Conservation (phyloP, 495 filamentous ascomycete species). For the Paragyromitra xinjiangensis region DNA sequence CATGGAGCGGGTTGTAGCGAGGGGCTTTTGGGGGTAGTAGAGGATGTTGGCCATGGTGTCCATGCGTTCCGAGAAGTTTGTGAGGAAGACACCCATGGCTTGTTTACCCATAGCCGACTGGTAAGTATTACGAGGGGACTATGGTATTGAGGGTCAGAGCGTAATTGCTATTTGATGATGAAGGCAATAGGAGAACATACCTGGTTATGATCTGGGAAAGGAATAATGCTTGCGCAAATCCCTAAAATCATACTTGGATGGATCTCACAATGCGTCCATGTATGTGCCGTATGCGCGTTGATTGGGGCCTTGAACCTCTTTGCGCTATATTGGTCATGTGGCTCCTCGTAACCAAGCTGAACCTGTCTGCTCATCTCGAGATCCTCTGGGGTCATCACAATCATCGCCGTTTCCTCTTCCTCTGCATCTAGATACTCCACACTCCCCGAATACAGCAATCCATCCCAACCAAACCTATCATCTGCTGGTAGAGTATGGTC, state of each 20-base stretch:
- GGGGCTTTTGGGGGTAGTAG: conserved; percentile 97
- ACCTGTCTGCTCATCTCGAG: conserved; percentile 75
- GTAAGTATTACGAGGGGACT: conserved; percentile 97
- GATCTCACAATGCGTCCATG: conserved; percentile 98
- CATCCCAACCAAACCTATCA: conserved; percentile 84
- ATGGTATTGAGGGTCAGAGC: conserved; percentile 29
- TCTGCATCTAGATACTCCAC: conserved; percentile 97
- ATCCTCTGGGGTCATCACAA: conserved; percentile 97
- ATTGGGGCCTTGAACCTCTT: conserved; percentile 85
- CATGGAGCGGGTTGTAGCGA: conserved; percentile 97
- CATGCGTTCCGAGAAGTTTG: conserved; percentile 95
- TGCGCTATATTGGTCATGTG: conserved; percentile 66
- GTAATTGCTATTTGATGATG: conserved; percentile 21
- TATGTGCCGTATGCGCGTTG: conserved; percentile 72
- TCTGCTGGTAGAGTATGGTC: conserved; percentile 71
- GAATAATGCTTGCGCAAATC: conserved; percentile 98
- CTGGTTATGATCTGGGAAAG: conserved; percentile 99
- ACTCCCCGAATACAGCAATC: conserved; percentile 78
- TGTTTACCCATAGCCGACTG: conserved; percentile 99
- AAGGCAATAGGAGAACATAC: conserved; percentile 58
- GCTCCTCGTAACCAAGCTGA: conserved; percentile 71
- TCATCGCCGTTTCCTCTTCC: conserved; percentile 98
- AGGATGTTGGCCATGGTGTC: conserved; percentile 99
- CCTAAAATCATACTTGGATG: conserved; percentile 99
- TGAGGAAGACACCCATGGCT: conserved; percentile 98